Percentiles rank a stretch among this genome's conserved stretches.
Evolutionary conservation across 2,329 filamentous ascomycete species (phyloP).

Genomic region (Trichophyton schoenleinii): DNA sequence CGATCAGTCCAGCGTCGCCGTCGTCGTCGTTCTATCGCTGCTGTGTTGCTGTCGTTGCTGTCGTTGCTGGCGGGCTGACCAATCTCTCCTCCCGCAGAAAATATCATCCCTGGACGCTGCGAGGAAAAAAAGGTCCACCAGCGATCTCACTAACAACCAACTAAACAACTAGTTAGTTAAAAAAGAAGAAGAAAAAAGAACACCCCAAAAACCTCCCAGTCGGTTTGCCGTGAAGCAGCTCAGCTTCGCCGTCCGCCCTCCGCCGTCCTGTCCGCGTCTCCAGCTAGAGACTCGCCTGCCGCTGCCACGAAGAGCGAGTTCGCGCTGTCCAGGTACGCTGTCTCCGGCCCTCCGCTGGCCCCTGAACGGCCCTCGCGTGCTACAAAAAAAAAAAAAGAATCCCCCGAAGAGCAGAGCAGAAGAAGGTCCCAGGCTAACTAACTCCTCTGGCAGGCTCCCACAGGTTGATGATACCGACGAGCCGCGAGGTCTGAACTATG

Average conservation of each 20-base stretch:
- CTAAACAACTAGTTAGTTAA: no score
- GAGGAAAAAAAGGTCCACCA: not conserved
- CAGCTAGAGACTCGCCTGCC: not conserved
- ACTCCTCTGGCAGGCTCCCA: not conserved
- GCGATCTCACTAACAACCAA: no score
- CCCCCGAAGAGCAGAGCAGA: not conserved
- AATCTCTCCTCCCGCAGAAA: not conserved
- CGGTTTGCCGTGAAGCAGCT: not conserved
- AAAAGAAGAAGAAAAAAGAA: not conserved
- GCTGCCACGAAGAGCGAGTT: not conserved
- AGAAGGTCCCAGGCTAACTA: not conserved
- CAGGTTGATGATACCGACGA: conserved; percentile 4
- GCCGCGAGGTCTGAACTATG: conserved; percentile 25
- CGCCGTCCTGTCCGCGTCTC: not conserved
- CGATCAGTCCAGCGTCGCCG: not conserved
- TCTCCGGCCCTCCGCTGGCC: not conserved
- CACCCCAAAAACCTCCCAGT: not conserved
- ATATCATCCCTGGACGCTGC: not conserved
- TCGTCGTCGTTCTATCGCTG: not conserved
- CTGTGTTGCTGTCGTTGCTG: no score
- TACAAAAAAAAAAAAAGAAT: no score
- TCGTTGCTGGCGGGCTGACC: not conserved
- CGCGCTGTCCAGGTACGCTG: not conserved
- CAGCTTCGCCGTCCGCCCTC: not conserved
- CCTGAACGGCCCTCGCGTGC: not conserved